Conservation (phyloP, 306 rosid species). For the Pyrus bretschneideri region DNA sequence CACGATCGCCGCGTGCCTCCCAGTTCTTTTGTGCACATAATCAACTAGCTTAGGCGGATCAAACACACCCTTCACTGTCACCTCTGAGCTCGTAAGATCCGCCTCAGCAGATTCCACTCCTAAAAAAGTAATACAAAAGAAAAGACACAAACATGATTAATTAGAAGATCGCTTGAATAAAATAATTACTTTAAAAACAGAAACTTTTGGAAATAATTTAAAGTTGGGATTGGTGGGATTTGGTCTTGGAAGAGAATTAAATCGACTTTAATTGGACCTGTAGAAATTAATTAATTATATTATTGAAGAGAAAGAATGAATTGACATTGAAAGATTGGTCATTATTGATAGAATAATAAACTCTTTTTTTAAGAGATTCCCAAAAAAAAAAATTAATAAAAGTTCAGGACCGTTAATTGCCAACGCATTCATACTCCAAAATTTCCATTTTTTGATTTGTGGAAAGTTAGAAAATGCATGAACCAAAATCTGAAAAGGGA, state of each 20-base stretch:
- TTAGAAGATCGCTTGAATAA: no score
- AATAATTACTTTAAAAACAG: neutral
- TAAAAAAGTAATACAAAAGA: constrained; percentile 2
- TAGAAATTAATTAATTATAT: constrained; percentile 4
- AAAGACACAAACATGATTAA: neutral
- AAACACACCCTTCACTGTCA: constrained; percentile 70
- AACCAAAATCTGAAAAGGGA: neutral
- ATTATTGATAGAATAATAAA: constrained; percentile 12
- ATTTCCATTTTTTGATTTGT: neutral
- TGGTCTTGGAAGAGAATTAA: neutral
- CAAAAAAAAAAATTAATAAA: neutral
- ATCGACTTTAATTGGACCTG: constrained; percentile 20
- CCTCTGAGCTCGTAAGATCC: constrained; percentile 74
- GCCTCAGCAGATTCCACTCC: constrained; percentile 83
- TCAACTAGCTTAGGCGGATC: constrained; percentile 55
- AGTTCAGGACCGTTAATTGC: constrained; percentile 13
- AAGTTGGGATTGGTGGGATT: constrained; percentile 13
- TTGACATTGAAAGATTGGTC: constrained; percentile 13
- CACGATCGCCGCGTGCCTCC: constrained; percentile 66
- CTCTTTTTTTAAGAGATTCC: constrained; percentile 18
- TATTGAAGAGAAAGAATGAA: constrained; percentile 15
- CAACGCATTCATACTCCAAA: neutral
- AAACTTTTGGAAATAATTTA: no score
- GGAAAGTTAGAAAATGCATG: constrained; percentile 2
- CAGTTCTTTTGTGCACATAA: constrained; percentile 61